Conservation (phyloP, 345 rosid genomes). For the Cardamine resedifolia region DNA sequence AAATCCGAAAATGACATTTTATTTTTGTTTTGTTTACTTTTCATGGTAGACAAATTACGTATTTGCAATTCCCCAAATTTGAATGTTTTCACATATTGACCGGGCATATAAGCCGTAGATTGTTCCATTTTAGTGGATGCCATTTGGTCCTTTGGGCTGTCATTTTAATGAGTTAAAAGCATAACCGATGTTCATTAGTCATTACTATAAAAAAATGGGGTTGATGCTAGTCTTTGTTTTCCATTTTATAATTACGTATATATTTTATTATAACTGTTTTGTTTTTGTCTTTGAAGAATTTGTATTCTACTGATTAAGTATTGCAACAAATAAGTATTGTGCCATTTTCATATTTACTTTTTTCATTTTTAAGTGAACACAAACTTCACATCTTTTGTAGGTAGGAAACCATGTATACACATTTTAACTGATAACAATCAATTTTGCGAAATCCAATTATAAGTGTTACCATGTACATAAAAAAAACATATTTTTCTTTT, state of each 20-base stretch:
- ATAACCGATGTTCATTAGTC: background rate
- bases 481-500: background rate
- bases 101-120: background rate
- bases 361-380: background rate
- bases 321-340: too few relatives aligned
- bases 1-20: background rate
- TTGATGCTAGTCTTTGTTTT: background rate
- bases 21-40: background rate
- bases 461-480: too few relatives aligned
- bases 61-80: background rate
- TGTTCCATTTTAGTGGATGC: background rate
- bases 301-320: background rate
- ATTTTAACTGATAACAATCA: too few relatives aligned
- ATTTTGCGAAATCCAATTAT: too few relatives aligned
- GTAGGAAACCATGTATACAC: background rate
- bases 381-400: background rate
- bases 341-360: background rate
- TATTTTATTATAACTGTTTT: too few relatives aligned
- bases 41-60: background rate
- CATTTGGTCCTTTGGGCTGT: too few relatives aligned
- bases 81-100: background rate
- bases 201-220: background rate
- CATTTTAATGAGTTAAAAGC: background rate
- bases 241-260: background rate
- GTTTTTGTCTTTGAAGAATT: background rate